Percentiles rank a stretch among this genome's conserved stretches.
phyloP scores from a whole-genome alignment of 177 flowering plant genomes.

The Tripterygium wilfordii region DNA sequence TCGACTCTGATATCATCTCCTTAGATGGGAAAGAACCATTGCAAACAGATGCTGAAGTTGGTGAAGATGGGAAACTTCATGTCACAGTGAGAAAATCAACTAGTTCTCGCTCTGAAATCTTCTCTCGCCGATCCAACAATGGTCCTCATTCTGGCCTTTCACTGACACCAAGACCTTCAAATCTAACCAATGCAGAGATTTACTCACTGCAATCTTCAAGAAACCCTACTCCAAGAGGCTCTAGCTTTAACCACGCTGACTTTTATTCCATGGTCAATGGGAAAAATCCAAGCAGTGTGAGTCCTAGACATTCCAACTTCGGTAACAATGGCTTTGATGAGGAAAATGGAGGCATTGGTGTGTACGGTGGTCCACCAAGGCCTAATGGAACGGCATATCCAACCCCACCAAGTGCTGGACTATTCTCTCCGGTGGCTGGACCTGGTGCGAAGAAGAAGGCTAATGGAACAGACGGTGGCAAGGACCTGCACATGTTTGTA shows the following conservation, averaged over 20 bases:
- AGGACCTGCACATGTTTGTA: conserved; percentile 95
- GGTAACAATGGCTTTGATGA: conserved; percentile 55
- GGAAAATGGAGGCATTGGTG: conserved; percentile 33
- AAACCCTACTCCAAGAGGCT: conserved; percentile 87
- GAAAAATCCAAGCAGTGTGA: conserved; percentile 32
- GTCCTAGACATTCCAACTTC: conserved; percentile 68
- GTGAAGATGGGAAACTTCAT: conserved; percentile 76
- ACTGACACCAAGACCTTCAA: conserved; percentile 74
- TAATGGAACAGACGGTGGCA: conserved; percentile 47
- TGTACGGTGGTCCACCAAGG: conserved; percentile 10
- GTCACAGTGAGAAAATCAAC: conserved; percentile 75
- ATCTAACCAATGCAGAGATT: conserved; percentile 87
- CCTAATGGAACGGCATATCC: conserved; percentile 37
- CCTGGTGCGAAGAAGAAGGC: conserved; percentile 37
- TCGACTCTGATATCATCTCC: conserved; percentile 73
- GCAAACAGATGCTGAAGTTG: conserved; percentile 70
- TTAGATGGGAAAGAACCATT: conserved; percentile 71
- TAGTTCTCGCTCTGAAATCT: conserved; percentile 67
- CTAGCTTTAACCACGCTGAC: conserved; percentile 87
- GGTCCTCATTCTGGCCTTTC: conserved; percentile 46
- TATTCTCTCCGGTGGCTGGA: too few relatives aligned
- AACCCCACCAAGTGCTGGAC: conserved; percentile 48
- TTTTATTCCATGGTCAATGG: conserved; percentile 75
- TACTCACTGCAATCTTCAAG: conserved; percentile 84
- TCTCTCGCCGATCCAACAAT: conserved; percentile 52